Evolutionary conservation across 2,329 filamentous ascomycete genomes (phyloP).

Genomic region (Verticillium nubilum): DNA sequence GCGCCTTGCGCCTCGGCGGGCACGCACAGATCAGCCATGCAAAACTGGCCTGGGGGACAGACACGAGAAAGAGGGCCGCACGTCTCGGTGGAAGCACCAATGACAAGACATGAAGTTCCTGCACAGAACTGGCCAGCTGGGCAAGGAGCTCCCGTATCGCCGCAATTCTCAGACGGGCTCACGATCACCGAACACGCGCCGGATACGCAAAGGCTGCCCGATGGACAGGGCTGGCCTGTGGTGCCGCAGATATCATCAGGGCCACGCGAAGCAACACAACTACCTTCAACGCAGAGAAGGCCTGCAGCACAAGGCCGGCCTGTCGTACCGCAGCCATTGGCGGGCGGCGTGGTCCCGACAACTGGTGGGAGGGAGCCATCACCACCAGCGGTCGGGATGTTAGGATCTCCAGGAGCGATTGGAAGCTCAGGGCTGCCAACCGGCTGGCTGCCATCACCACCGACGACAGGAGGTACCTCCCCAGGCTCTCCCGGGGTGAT

Average conservation of each 20-base stretch:
- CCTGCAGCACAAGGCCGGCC: background rate
- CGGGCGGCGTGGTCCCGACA: background rate
- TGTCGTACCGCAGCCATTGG: background rate
- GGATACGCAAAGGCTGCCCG: background rate
- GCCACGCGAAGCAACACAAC: background rate
- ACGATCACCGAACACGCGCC: background rate
- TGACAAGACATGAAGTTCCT: background rate
- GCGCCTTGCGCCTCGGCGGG: background rate
- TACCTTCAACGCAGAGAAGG: background rate
- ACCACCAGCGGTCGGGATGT: too few species aligned
- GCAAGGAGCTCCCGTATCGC: background rate
- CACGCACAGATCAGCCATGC: background rate
- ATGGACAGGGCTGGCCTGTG: background rate
- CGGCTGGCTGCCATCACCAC: too few species aligned
- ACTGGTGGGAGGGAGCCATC: too few species aligned
- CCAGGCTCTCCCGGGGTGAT: too few species aligned
- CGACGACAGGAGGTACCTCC: too few species aligned
- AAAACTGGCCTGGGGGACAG: background rate
- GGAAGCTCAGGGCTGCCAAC: too few species aligned
- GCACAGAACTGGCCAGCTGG: background rate
- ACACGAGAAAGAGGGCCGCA: background rate
- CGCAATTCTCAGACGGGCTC: background rate
- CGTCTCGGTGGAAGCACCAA: background rate
- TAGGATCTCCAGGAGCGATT: too few species aligned
- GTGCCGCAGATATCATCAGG: background rate